Percentiles rank a stretch among this genome's conserved stretches.
phyloP scores from a whole-genome alignment of 2,329 filamentous ascomycete genomes.

The Laburnicola sp. region DNA sequence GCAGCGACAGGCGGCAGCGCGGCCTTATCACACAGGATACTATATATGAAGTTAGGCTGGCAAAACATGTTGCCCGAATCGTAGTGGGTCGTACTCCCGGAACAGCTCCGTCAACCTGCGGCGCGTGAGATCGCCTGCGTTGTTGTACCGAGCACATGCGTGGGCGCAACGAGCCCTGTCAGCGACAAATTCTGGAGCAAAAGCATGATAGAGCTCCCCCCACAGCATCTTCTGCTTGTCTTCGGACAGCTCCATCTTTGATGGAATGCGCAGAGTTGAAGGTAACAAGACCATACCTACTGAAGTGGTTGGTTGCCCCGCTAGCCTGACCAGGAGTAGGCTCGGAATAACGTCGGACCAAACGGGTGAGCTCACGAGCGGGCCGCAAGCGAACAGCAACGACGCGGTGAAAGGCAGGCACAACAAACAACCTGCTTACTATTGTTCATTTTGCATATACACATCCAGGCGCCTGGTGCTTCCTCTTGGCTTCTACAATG shows the following conservation, averaged over 20 bases:
- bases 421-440: constrained; percentile 13
- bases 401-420: background rate
- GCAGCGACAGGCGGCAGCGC: constrained; percentile 64
- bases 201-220: constrained; percentile 75
- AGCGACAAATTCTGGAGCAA: constrained; percentile 68
- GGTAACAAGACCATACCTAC: too few relatives aligned
- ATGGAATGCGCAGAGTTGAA: too few relatives aligned
- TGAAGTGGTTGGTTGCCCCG: too few relatives aligned
- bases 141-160: constrained; percentile 68
- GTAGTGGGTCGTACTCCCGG: constrained; percentile 63
- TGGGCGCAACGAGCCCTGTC: constrained; percentile 64
- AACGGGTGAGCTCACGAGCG: constrained; percentile 4
- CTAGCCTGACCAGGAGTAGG: background rate
- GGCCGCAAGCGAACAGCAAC: constrained; percentile 3
- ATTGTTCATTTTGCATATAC: constrained; percentile 17
- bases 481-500: constrained; percentile 7
- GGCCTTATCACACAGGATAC: constrained; percentile 64
- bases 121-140: constrained; percentile 61
- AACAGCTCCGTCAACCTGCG: constrained; percentile 68
- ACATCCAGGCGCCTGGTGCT: constrained; percentile 3
- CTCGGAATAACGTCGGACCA: background rate
- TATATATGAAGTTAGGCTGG: constrained; percentile 40
- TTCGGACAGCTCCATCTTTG: constrained; percentile 34
- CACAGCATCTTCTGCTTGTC: constrained; percentile 58
- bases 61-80: background rate